Conservation (phyloP, 257 asterid genomes). For the Ophiorrhiza pumila region DNA sequence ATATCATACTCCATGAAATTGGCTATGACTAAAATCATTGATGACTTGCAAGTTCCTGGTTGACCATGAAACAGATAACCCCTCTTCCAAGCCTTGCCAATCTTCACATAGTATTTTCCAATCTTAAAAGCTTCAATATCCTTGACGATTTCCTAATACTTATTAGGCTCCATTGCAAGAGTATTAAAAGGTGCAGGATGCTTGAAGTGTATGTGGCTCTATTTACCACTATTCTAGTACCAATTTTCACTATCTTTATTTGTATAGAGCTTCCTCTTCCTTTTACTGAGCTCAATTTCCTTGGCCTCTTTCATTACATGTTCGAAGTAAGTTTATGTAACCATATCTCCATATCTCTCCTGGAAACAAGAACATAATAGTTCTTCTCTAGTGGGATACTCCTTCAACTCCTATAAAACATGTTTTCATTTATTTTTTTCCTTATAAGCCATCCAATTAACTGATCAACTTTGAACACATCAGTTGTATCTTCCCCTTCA, state of each 20-base stretch:
- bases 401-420: too few species aligned
- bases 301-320: too few species aligned
- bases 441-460: constrained; percentile 18
- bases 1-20: too few species aligned
- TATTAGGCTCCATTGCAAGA: constrained; percentile 12
- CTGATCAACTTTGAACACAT: constrained; percentile 4
- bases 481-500: constrained; percentile 11
- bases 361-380: neutral
- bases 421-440: neutral
- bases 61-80: constrained; percentile 23
- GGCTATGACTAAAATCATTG: constrained; percentile 28
- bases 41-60: constrained; percentile 27
- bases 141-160: too few species aligned
- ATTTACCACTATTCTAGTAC: too few species aligned
- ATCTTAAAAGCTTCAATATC: too few species aligned
- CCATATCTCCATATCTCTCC: neutral
- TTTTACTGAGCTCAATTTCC: too few species aligned
- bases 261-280: too few species aligned
- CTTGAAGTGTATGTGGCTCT: neutral
- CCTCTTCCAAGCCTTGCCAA: constrained; percentile 23
- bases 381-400: constrained; percentile 14
- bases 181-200: constrained; percentile 20
- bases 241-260: too few species aligned
- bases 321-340: constrained; percentile 6
- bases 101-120: constrained; percentile 19